These are phyloP conservation scores for Cryptosporidium meleagridis DNA, from an alignment of 169 alveolate species.

Conservation along the genomic window DNA sequence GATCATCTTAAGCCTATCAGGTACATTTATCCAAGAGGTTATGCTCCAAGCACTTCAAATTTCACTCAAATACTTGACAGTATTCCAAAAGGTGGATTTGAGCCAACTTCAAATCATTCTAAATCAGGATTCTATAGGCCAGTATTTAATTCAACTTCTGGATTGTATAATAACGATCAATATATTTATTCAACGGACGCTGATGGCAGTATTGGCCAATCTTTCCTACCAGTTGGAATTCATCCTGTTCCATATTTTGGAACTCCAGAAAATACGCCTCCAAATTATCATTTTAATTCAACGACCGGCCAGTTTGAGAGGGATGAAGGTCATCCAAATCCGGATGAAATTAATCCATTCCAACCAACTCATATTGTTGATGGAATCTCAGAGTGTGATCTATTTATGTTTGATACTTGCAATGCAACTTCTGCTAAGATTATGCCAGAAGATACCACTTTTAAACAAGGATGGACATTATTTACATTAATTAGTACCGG, in stretches of 20 bases:
- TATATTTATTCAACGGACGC: neutral
- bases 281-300: conserved; percentile 7
- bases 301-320: conserved; percentile 25
- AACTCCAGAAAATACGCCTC: conserved; percentile 16
- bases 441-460: neutral
- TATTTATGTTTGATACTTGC: conserved; percentile 36
- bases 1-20: conserved; percentile 9
- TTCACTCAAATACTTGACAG: conserved; percentile 13
- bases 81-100: conserved; percentile 51
- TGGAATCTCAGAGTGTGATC: conserved; percentile 26
- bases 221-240: conserved; percentile 38
- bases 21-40: conserved; percentile 44
- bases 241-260: conserved; percentile 42
- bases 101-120: conserved; percentile 21
- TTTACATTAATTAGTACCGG: conserved; percentile 26
- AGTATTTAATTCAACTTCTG: neutral
- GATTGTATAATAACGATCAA: neutral
- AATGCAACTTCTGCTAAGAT: conserved; percentile 22
- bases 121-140: conserved; percentile 45
- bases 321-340: neutral
- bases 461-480: conserved; percentile 56
- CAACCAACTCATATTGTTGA: conserved; percentile 9
- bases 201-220: neutral
- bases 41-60: conserved; percentile 12
- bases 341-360: conserved; percentile 14